Base-by-base conservation (phyloP, 345 rosid species). In the Arabis hirsuta region DNA sequence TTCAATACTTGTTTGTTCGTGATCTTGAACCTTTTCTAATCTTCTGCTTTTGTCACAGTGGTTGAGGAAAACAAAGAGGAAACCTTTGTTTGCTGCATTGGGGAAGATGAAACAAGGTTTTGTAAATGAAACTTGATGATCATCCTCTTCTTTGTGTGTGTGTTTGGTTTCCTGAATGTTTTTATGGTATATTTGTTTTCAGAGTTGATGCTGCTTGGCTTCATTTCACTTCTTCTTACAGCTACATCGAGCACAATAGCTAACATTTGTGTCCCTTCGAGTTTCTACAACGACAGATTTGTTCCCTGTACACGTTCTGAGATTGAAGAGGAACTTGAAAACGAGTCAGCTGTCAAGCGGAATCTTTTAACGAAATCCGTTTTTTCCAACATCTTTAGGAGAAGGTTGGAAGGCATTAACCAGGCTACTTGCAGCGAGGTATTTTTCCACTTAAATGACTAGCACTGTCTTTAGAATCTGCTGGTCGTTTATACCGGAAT, bases 191-290 rank as follows among this genome's bases (percentile, higher is more conserved):
- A 71, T 31, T n/a, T 19, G 57, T 22, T 36, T 69, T 52, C 86
- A 95, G 97, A 95, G 84, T 79, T 95, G 88, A 95, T 91, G 99
- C 85, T 95, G 79, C 99, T 91, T 53, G 97, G 97, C 26, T 95
- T 95, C 83, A 95, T 95, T 64, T 95, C 99, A 73, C 96, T 95
- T 69, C 84, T 95, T 69, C 82, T 95, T 24, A 86, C 96, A 46
- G 97, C 99, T 48, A 84, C 90, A 38, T 95, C 99, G 2, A 83
- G 87, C 73, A 57, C 80, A 22, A 95, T 95, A 79, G 83, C 99
- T 66, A 84, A 84, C 79, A 87, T 90, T 20, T 95, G 99, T 78
- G 83, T 95, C 43, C 88, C 96, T 16, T 88, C 97, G 14, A 88
- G 87, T 80, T 91, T 85, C 81, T 95, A 95, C 78, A 83, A 78